Conservation (phyloP, 139 green algal genomes). For the Dunaliella sp. region DNA sequence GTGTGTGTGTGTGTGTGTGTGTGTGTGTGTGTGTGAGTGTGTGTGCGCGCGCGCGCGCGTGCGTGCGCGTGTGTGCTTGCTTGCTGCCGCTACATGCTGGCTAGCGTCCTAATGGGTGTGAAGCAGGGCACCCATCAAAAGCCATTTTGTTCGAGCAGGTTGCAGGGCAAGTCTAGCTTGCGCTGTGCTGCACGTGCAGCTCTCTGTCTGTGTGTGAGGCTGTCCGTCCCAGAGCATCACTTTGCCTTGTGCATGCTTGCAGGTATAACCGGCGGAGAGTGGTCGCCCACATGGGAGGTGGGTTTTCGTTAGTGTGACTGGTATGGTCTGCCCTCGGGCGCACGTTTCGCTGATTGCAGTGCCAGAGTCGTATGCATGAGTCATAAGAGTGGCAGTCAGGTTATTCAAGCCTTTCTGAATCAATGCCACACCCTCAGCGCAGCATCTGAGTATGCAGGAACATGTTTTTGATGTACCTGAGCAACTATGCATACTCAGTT, state of each 20-base stretch:
- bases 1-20: not conserved
- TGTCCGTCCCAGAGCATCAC: too few species aligned
- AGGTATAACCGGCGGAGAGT: slow-evolving; percentile 19
- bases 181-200: not conserved
- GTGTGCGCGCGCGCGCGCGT: not conserved
- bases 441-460: not conserved
- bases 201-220: not conserved
- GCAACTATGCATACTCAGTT: too few species aligned
- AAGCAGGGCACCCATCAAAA: not conserved
- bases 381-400: too few species aligned
- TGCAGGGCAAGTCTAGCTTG: not conserved
- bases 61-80: too few species aligned
- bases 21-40: not conserved
- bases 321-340: too few species aligned
- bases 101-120: too few species aligned
- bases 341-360: too few species aligned
- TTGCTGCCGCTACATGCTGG: too few species aligned
- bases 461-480: not conserved
- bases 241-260: slow-evolving; percentile 58
- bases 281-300: not conserved
- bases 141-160: too few species aligned
- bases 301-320: not conserved
- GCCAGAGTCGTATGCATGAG: too few species aligned
- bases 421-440: not conserved
- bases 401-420: not conserved